phyloP scores from a whole-genome alignment of 148 eudicot species.

The Camellia granthamiana region DNA sequence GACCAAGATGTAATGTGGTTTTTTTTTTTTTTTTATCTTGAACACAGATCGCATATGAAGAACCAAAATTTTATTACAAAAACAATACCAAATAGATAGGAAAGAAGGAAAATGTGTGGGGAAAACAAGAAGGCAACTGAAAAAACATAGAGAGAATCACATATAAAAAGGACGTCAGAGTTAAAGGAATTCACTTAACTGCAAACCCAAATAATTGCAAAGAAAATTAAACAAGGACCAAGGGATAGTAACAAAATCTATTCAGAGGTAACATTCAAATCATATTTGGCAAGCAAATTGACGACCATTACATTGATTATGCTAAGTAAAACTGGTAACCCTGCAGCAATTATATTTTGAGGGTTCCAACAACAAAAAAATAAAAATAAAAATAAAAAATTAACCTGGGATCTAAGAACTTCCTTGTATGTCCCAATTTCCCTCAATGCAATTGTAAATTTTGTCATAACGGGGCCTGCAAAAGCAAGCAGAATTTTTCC shows the following conservation, averaged over 20 bases:
- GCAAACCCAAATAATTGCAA: background rate
- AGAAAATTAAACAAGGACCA: background rate
- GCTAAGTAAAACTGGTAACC: background rate
- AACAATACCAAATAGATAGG: background rate
- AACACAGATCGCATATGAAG: background rate
- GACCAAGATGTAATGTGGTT: background rate
- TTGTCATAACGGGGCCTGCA: slow-evolving; percentile 98
- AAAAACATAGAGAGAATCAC: background rate
- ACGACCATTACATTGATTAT: background rate
- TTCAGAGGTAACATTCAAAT: background rate
- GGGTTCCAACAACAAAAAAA: background rate
- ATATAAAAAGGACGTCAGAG: background rate
- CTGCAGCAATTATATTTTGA: slow-evolving; percentile 1
- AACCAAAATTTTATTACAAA: background rate
- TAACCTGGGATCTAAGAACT: slow-evolving; percentile 97
- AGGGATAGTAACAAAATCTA: background rate
- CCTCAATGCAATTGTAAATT: slow-evolving; percentile 94
- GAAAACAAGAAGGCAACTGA: background rate
- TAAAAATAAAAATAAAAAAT: background rate
- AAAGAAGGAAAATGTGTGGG: background rate
- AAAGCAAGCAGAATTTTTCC: slow-evolving; percentile 15
- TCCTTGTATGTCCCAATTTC: slow-evolving; percentile 98
- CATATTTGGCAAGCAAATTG: slow-evolving; percentile 13
- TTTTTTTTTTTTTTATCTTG: background rate
- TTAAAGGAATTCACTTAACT: background rate